Conservation (phyloP, 164 flowering plant genomes). For the Annona squamosa region DNA sequence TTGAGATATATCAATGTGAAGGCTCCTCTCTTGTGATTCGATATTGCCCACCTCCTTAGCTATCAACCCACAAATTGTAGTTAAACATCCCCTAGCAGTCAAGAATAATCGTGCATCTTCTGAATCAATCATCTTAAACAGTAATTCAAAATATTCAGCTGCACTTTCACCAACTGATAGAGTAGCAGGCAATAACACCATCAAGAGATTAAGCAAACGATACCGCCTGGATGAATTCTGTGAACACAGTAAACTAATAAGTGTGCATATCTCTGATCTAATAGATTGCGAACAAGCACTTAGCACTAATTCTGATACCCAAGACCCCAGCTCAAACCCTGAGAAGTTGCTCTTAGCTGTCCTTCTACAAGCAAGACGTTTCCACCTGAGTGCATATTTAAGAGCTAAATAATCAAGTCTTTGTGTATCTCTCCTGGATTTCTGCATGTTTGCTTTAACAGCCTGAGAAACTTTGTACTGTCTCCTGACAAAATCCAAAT, state of each 20-base stretch:
- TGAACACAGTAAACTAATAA: constrained; percentile 71
- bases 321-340: constrained; percentile 86
- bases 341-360: constrained; percentile 45
- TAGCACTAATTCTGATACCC: constrained; percentile 89
- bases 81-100: constrained; percentile 74
- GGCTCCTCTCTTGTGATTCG: constrained; percentile 86
- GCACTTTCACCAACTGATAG: constrained; percentile 96
- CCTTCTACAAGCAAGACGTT: constrained; percentile 48
- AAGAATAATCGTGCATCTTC: constrained; percentile 93
- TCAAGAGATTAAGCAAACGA: constrained; percentile 66
- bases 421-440: constrained; percentile 53
- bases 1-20: constrained; percentile 93
- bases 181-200: constrained; percentile 81
- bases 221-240: constrained; percentile 75
- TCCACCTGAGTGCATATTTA: constrained; percentile 95
- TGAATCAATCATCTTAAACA: constrained; percentile 83
- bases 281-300: constrained; percentile 98
- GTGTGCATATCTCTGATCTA: constrained; percentile 88
- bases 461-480: constrained; percentile 83
- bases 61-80: constrained; percentile 68
- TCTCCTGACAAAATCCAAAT: constrained; percentile 97
- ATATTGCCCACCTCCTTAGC: constrained; percentile 75
- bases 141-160: constrained; percentile 91
- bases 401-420: constrained; percentile 72
- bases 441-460: constrained; percentile 46